Evolutionary conservation across 1,284 basidiomycete genomes (phyloP), one percentile per base, ranked within the genome.

Genomic region (Xanthoconium separans): DNA sequence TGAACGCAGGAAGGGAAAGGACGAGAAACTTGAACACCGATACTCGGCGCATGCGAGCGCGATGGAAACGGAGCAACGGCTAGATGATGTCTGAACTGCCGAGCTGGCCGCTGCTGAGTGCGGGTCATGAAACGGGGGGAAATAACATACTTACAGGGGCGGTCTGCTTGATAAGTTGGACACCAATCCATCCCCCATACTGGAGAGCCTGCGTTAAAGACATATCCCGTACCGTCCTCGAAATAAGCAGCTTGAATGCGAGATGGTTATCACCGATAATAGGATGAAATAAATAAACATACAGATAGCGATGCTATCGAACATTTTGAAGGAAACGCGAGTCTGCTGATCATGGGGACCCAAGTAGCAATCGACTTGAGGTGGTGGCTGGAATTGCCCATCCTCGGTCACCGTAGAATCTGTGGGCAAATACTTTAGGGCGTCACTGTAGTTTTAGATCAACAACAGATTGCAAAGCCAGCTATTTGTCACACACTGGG

Each of bases 141-240:
- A 40, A 30, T 11, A 15, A 30, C 13, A 24, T n/a, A 65, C 77
- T 58, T 58, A 89, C 89, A 64, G 46, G 72, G 61, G 48, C 84
- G 78, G 49, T 88, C 84, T 27, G 77, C 73, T 24, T 80, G 75
- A 55, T 88, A 80, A 18, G 86, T 83, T 1, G 94, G 93, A 67
- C 92, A 93, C 93, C 94, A 97, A 62, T 95, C 92, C 18, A 95
- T 66, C 0, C 84, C 90, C 86, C 89, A 93, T 15, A 92, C 88
- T 0, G 91, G 89, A 3, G 86, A 87, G 2, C 95, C 95, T 0
- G 89, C 87, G 58, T 87, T 89, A 70, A 96, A 87, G 1, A 93
- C 74, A 58, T 87, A 80, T 0, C 84, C 77, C 30, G 77, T 73
- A 56, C 79, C 61, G 18, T 61, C 66, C 41, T 58, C 56, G 4